phyloP scores from a whole-genome alignment of 2,329 filamentous ascomycete genomes.

The Aspergillus proliferans region DNA sequence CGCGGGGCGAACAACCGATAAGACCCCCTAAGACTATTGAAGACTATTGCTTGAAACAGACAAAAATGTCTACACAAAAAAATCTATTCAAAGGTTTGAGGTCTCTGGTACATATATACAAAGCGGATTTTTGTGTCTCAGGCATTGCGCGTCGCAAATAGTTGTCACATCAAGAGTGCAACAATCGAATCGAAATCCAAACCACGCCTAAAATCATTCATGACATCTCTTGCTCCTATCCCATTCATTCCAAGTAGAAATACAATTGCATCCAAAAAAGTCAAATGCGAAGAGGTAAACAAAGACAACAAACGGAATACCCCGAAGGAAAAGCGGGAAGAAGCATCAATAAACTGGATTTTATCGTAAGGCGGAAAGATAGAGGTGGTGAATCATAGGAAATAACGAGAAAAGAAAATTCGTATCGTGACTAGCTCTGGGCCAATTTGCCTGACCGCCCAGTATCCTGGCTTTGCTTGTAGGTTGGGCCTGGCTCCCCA shows the following conservation, averaged over 20 bases:
- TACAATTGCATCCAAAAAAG: constrained; percentile 15
- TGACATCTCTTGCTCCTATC: constrained; percentile 11
- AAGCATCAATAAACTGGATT: constrained; percentile 21
- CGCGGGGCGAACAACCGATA: neutral
- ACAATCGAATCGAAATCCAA: constrained; percentile 7
- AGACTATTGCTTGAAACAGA: neutral
- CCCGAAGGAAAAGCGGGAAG: constrained; percentile 9
- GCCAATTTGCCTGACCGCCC: constrained; percentile 25
- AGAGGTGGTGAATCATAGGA: constrained; percentile 1
- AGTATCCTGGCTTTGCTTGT: constrained; percentile 21
- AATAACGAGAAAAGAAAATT: constrained; percentile 4
- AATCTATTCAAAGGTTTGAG: constrained; percentile 15
- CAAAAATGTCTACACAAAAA: constrained; percentile 3
- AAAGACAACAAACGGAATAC: constrained; percentile 4
- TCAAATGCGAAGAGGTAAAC: constrained; percentile 7
- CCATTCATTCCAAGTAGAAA: constrained; percentile 15
- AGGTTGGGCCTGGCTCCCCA: constrained; percentile 38
- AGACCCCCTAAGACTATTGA: neutral
- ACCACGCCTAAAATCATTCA: constrained; percentile 11
- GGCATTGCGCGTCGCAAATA: constrained; percentile 7
- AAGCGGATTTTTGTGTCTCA: constrained; percentile 12
- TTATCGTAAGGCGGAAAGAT: constrained; percentile 14
- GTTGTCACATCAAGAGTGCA: constrained; percentile 5
- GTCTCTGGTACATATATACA: constrained; percentile 20
- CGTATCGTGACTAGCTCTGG: constrained; percentile 21